These are phyloP conservation scores for Vaccinium macrocarpon DNA, from an alignment of 148 eudicot genomes.

Conservation along the genomic window DNA sequence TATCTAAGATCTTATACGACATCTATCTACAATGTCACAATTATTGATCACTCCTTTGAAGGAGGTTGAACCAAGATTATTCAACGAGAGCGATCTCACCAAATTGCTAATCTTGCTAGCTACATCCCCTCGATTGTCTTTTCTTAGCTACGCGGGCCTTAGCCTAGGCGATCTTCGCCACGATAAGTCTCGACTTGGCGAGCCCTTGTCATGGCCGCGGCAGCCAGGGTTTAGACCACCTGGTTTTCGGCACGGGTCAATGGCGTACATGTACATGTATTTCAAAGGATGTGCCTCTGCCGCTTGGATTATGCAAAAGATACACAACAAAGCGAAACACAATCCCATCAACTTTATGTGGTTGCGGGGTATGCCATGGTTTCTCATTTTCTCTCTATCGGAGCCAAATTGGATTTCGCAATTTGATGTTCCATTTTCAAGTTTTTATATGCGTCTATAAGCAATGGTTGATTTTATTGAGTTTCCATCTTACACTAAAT, in stretches of 20 bases:
- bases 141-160: neutral
- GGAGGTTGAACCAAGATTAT: neutral
- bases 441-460: neutral
- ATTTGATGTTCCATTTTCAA: neutral
- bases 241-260: slow-evolving; percentile 4
- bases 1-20: neutral
- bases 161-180: neutral
- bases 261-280: slow-evolving; percentile 2
- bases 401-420: neutral
- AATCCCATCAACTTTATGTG: neutral
- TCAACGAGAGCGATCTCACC: neutral
- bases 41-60: neutral
- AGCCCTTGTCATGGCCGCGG: neutral
- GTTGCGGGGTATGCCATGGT: neutral
- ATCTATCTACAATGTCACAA: neutral
- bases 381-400: slow-evolving; percentile 6
- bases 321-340: neutral
- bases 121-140: neutral
- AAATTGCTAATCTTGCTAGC: neutral
- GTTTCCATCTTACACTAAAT: no score
- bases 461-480: no score
- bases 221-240: neutral
- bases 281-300: neutral
- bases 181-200: neutral
- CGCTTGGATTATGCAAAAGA: neutral